phyloP scores from a whole-genome alignment of 208 protist genomes.

The Wallacemonas sp. region DNA sequence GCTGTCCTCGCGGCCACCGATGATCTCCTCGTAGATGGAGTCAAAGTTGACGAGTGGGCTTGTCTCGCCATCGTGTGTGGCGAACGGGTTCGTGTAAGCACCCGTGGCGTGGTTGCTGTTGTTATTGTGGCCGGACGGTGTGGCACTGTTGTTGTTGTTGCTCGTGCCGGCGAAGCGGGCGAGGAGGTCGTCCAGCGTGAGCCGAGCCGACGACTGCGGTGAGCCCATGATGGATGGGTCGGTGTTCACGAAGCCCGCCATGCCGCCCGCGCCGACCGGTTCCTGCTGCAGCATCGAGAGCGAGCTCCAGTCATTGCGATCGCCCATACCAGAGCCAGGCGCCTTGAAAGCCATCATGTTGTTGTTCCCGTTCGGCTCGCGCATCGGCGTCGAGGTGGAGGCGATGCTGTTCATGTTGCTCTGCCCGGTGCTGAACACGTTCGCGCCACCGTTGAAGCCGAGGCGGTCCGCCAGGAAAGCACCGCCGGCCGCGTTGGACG shows the following conservation, averaged over 20 bases:
- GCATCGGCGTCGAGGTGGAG: constrained; percentile 8
- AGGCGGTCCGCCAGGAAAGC: not conserved
- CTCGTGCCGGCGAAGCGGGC: constrained; percentile 41
- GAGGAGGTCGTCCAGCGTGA: constrained; percentile 52
- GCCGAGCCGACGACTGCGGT: constrained; percentile 39
- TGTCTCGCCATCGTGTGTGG: constrained; percentile 2
- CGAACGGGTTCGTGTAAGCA: constrained; percentile 9
- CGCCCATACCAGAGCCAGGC: not conserved
- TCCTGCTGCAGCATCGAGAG: constrained; percentile 16
- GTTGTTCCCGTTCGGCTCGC: not conserved
- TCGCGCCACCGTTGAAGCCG: not conserved
- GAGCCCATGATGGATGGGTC: constrained; percentile 36
- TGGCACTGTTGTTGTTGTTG: too few relatives aligned
- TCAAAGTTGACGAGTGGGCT: constrained; percentile 37
- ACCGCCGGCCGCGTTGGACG: not conserved
- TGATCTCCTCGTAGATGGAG: constrained; percentile 53
- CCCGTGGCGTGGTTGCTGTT: too few relatives aligned
- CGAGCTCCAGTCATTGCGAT: constrained; percentile 12
- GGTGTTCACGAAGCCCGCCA: not conserved
- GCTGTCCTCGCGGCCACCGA: constrained; percentile 19
- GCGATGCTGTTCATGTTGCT: not conserved
- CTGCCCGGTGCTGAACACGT: constrained; percentile 1
- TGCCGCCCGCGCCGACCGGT: not conserved
- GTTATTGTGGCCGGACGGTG: not conserved
- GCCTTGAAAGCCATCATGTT: constrained; percentile 8